phyloP scores from a whole-genome alignment of 208 protist genomes.

The Leishmania turanica region DNA sequence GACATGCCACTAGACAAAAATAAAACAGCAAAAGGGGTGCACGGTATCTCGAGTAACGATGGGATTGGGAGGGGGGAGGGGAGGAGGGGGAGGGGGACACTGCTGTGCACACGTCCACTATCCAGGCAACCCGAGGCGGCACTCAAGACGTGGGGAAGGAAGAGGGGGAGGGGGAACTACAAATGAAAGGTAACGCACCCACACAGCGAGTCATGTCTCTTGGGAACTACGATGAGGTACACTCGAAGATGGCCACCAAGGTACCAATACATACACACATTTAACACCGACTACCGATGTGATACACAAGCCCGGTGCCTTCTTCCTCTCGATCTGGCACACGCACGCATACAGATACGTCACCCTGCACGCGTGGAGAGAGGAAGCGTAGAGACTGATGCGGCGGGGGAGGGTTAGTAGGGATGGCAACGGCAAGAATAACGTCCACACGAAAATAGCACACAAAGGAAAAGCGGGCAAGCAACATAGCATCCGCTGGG shows the following conservation, averaged over 20 bases:
- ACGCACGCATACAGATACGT: background rate
- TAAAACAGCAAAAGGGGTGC: background rate
- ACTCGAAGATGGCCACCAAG: background rate
- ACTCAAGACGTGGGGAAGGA: background rate
- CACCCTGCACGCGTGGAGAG: background rate
- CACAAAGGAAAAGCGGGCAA: background rate
- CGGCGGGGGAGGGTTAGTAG: background rate
- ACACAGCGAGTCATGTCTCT: background rate
- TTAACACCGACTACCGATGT: background rate
- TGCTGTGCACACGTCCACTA: background rate
- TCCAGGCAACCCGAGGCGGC: background rate
- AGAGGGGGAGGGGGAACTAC: background rate
- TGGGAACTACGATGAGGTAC: background rate
- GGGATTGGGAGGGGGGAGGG: background rate
- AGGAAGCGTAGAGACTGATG: background rate
- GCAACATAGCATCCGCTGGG: background rate
- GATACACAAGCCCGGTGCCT: background rate
- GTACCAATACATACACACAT: background rate
- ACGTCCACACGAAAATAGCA: conserved; percentile 1
- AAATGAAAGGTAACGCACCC: background rate
- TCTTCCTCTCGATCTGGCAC: background rate
- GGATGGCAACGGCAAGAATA: conserved; percentile 8
- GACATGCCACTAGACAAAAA: background rate
- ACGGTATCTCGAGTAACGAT: background rate
- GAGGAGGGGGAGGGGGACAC: background rate